Conservation (phyloP, 352 stramenopile genomes). For the Pythium monospermum region DNA sequence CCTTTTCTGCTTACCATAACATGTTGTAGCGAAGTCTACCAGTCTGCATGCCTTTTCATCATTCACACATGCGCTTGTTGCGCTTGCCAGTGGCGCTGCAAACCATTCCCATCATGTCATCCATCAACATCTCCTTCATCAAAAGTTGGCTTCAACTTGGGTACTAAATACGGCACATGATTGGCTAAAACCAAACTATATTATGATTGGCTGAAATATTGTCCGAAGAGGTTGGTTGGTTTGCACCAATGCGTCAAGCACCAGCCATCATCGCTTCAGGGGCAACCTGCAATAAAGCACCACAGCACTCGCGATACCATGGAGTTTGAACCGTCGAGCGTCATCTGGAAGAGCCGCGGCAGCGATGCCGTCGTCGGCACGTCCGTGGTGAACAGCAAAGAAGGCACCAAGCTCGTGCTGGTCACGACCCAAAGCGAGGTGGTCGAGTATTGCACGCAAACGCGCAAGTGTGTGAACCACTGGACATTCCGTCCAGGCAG, state of each 20-base stretch:
- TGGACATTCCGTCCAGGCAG: constrained; percentile 64
- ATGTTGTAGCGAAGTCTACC: too few relatives aligned
- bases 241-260: constrained; percentile 5
- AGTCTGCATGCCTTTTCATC: too few relatives aligned
- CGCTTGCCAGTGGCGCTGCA: too few relatives aligned
- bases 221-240: constrained; percentile 25
- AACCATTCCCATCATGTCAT: too few relatives aligned
- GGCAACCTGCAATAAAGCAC: too few relatives aligned
- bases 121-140: background rate
- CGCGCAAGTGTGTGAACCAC: constrained; percentile 71
- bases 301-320: too few relatives aligned
- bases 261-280: constrained; percentile 1
- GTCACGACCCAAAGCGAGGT: constrained; percentile 62
- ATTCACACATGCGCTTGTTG: too few relatives aligned
- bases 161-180: background rate
- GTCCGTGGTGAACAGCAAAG: constrained; percentile 33
- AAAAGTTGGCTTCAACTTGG: constrained; percentile 7
- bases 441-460: constrained; percentile 54
- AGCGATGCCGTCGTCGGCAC: constrained; percentile 42
- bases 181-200: constrained; percentile 6
- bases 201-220: constrained; percentile 7
- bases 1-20: too few relatives aligned
- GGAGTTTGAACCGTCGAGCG: constrained; percentile 65
- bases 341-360: constrained; percentile 57
- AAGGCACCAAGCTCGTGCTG: constrained; percentile 53